Conservation (phyloP, 805 yeast genomes). For the Metschnikowia cerradonensis region DNA sequence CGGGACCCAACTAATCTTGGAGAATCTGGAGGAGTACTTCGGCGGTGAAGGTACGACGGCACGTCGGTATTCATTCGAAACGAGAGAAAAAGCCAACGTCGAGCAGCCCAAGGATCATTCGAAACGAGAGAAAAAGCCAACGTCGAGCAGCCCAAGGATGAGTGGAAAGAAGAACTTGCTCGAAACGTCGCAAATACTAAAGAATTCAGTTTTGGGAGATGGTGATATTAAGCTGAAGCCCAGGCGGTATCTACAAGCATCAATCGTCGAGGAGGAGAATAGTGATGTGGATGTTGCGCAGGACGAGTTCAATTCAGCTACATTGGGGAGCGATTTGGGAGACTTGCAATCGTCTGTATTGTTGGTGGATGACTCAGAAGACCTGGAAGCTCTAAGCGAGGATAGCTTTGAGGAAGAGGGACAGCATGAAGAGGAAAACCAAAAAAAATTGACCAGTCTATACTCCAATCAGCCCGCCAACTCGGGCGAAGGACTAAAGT, state of each 20-base stretch:
- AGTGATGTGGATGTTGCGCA: constrained; percentile 14
- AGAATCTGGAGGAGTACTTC: constrained; percentile 70
- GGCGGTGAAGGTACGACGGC: constrained; percentile 70
- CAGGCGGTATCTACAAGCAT: constrained; percentile 28
- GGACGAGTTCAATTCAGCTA: not conserved
- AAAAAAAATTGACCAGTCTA: constrained; percentile 51
- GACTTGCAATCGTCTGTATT: constrained; percentile 22
- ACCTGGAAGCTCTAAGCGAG: constrained; percentile 1
- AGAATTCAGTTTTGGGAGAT: constrained; percentile 18
- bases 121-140: not conserved
- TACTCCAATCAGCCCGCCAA: constrained; percentile 82
- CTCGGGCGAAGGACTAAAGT: constrained; percentile 64
- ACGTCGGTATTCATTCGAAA: constrained; percentile 22
- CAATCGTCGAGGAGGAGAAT: constrained; percentile 30
- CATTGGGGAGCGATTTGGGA: not conserved
- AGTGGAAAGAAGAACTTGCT: constrained; percentile 16
- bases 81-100: constrained; percentile 1
- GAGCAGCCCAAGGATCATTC: constrained; percentile 3
- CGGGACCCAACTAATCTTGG: constrained; percentile 80
- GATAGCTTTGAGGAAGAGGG: constrained; percentile 22
- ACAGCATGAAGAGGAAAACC: constrained; percentile 23
- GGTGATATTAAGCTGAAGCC: constrained; percentile 21
- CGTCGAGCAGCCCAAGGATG: not conserved
- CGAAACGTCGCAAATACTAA: constrained; percentile 26
- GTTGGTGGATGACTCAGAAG: constrained; percentile 22